phyloP scores from a whole-genome alignment of 2,329 filamentous ascomycete genomes.

The Pseudogymnoascus sp. region DNA sequence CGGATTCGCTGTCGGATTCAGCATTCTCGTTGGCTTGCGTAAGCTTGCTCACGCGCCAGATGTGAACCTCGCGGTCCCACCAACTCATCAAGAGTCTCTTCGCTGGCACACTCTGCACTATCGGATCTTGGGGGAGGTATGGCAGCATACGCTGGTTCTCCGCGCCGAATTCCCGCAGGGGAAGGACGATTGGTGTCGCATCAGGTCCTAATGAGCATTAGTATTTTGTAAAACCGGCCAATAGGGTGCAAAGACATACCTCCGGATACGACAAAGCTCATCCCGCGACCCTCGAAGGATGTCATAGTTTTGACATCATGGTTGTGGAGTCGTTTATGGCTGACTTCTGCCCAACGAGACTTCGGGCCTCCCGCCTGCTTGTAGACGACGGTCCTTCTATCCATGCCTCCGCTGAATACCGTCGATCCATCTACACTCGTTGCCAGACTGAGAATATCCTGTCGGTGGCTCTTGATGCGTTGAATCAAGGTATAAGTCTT shows the following conservation, averaged over 20 bases:
- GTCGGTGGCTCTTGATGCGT: constrained; percentile 75
- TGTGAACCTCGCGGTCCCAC: constrained; percentile 81
- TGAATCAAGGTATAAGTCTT: constrained; percentile 86
- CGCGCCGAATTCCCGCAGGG: constrained; percentile 65
- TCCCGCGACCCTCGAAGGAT: constrained; percentile 71
- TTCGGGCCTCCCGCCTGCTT: constrained; percentile 53
- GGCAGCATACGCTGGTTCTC: constrained; percentile 77
- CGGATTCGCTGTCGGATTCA: constrained; percentile 32
- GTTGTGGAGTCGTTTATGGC: constrained; percentile 76
- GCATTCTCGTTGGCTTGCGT: constrained; percentile 26
- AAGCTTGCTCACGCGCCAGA: constrained; percentile 56
- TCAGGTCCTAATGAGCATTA: constrained; percentile 60
- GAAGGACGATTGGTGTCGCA: constrained; percentile 72
- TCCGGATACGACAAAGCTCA: constrained; percentile 87
- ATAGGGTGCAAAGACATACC: constrained; percentile 44
- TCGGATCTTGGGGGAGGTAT: constrained; percentile 71
- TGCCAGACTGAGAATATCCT: constrained; percentile 84
- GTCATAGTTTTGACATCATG: constrained; percentile 96
- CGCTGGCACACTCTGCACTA: constrained; percentile 62
- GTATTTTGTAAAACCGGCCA: constrained; percentile 17
- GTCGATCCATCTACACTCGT: constrained; percentile 70
- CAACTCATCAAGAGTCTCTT: constrained; percentile 76
- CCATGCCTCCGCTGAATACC: constrained; percentile 86
- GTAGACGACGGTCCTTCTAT: constrained; percentile 78
- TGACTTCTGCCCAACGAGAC: constrained; percentile 74